These are phyloP conservation scores for Backusella mclennaniae DNA, from an alignment of 192 early-diverging fungal species.

Conservation along the genomic window DNA sequence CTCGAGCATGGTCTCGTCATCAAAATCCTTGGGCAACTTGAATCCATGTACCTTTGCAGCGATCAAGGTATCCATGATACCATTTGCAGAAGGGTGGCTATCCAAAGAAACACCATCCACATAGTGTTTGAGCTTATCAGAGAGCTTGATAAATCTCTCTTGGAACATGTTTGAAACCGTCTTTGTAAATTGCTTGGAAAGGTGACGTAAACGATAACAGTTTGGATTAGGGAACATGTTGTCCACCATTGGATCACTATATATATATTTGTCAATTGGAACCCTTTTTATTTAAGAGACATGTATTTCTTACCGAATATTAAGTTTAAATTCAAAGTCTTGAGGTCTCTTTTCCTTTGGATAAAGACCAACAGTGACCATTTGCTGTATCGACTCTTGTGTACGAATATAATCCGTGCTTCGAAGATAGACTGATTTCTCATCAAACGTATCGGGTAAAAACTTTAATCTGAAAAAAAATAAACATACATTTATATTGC, in stretches of 20 bases:
- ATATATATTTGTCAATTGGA: neutral
- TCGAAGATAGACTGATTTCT: slow-evolving; percentile 27
- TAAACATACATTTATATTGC: neutral
- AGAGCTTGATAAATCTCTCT: slow-evolving; percentile 19
- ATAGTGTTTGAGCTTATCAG: slow-evolving; percentile 22
- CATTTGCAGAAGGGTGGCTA: slow-evolving; percentile 40
- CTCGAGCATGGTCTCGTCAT: slow-evolving; percentile 20
- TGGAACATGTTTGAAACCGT: slow-evolving; percentile 19
- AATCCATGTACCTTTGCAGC: slow-evolving; percentile 37
- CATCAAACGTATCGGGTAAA: slow-evolving; percentile 21
- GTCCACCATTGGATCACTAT: slow-evolving; percentile 32
- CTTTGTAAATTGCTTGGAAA: slow-evolving; percentile 29
- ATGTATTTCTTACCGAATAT: slow-evolving; percentile 31
- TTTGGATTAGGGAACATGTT: slow-evolving; percentile 39
- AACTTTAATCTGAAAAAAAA: slow-evolving; percentile 20
- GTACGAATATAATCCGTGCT: slow-evolving; percentile 37
- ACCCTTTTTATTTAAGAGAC: neutral
- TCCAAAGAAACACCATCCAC: slow-evolving; percentile 32
- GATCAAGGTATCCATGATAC: slow-evolving; percentile 36
- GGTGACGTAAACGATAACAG: slow-evolving; percentile 23
- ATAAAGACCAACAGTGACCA: slow-evolving; percentile 39
- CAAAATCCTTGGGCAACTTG: slow-evolving; percentile 27
- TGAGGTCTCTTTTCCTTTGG: slow-evolving; percentile 19
- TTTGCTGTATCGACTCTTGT: slow-evolving; percentile 39
- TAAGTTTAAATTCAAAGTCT: slow-evolving; percentile 23